Evolutionary conservation across 495 filamentous ascomycete genomes (phyloP).

Genomic region (Chaetomidium leptoderma): DNA sequence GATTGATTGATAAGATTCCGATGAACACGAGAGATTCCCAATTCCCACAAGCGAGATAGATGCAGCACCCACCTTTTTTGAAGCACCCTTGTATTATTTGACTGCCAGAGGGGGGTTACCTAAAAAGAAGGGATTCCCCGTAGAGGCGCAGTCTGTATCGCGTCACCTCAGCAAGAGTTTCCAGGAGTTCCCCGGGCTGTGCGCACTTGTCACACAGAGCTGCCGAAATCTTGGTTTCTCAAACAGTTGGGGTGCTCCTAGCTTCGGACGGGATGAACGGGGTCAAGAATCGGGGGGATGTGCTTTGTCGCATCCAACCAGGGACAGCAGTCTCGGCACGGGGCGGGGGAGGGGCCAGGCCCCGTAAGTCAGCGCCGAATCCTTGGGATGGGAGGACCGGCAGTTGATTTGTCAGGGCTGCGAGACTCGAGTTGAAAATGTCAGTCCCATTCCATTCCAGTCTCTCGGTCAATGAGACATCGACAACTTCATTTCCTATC

Average conservation of each 20-base stretch:
- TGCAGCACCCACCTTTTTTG: conserved; percentile 12
- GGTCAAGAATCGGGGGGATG: neutral
- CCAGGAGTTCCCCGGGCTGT: conserved; percentile 9
- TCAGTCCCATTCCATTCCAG: too few relatives aligned
- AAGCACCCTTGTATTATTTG: neutral
- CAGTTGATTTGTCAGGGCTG: too few relatives aligned
- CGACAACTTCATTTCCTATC: too few relatives aligned
- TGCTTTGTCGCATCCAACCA: conserved; percentile 4
- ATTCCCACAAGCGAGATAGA: neutral
- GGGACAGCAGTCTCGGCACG: neutral
- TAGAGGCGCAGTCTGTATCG: conserved; percentile 5
- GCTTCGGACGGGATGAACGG: neutral
- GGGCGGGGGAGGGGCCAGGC: too few relatives aligned
- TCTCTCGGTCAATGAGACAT: too few relatives aligned
- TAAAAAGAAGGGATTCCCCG: neutral
- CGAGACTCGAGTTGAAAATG: too few relatives aligned
- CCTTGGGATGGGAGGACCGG: neutral
- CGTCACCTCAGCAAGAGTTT: neutral
- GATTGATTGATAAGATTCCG: conserved; percentile 8
- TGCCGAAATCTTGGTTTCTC: neutral
- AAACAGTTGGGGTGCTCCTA: conserved; percentile 8
- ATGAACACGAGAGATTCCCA: neutral
- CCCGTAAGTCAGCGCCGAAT: too few relatives aligned
- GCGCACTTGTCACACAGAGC: conserved; percentile 3
- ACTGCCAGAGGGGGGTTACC: neutral